A percentile compares a stretch with the other conserved stretches of the same genome.
These are phyloP conservation scores for Thraustotheca clavata DNA, from an alignment of 352 stramenopile genomes.

Conservation along the genomic window DNA sequence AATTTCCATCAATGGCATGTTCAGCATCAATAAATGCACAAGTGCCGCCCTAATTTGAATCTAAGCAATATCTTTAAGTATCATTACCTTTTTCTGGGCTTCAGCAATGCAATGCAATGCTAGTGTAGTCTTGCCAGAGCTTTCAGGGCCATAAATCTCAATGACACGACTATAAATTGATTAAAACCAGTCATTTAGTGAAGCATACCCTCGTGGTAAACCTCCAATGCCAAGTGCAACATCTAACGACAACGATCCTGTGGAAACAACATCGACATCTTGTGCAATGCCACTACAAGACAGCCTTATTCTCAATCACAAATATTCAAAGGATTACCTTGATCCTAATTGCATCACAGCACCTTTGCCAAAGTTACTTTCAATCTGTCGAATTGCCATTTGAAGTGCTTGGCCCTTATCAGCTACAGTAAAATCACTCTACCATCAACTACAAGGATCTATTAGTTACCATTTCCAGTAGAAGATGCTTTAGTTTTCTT, in stretches of 20 bases:
- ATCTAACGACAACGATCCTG: conserved; percentile 91
- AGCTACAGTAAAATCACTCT: conserved; percentile 23
- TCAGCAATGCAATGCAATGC: conserved; percentile 96
- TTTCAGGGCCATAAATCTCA: conserved; percentile 98
- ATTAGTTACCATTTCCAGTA: background rate
- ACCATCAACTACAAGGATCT: background rate
- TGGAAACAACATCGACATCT: conserved; percentile 90
- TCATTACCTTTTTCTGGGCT: conserved; percentile 78
- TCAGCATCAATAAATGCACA: conserved; percentile 98
- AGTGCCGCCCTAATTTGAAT: conserved; percentile 64
- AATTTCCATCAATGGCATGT: conserved; percentile 96
- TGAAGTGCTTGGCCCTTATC: conserved; percentile 84
- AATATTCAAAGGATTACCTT: conserved; percentile 31
- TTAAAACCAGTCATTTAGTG: background rate
- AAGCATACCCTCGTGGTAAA: conserved; percentile 85
- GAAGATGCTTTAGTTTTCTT: conserved; percentile 15
- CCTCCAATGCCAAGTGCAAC: conserved; percentile 88
- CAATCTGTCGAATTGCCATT: conserved; percentile 93
- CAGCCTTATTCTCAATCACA: conserved; percentile 1
- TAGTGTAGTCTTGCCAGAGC: conserved; percentile 97
- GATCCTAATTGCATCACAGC: conserved; percentile 95
- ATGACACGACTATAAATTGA: conserved; percentile 81
- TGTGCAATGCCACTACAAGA: conserved; percentile 63
- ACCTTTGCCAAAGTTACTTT: conserved; percentile 94
- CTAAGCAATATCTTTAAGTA: background rate